phyloP scores from a whole-genome alignment of 768 basidiomycete genomes.

The Leucocoprinus birnbaumii region DNA sequence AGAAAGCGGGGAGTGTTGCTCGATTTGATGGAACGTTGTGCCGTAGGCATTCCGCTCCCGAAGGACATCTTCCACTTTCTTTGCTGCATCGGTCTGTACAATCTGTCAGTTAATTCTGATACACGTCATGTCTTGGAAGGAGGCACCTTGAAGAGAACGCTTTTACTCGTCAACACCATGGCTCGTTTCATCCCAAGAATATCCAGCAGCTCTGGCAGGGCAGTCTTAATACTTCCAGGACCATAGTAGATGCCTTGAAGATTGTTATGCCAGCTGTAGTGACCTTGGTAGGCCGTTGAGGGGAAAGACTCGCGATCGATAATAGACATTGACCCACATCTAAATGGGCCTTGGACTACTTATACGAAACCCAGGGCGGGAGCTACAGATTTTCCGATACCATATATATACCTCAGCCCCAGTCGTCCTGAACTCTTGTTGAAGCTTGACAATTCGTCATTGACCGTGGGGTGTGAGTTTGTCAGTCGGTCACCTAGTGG shows the following conservation, averaged over 20 bases:
- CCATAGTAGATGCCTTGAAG: conserved; percentile 72
- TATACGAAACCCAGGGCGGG: background rate
- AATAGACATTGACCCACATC: conserved; percentile 21
- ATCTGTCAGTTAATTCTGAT: background rate
- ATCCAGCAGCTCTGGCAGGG: conserved; percentile 60
- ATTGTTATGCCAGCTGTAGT: conserved; percentile 65
- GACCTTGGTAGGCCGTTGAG: conserved; percentile 40
- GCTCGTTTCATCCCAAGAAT: conserved; percentile 58
- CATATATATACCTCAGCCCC: background rate
- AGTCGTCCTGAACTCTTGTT: no score
- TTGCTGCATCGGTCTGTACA: conserved; percentile 59
- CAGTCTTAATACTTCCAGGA: conserved; percentile 59
- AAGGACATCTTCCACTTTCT: conserved; percentile 52
- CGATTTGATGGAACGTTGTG: conserved; percentile 70
- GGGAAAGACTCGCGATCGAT: conserved; percentile 19
- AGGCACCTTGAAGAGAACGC: conserved; percentile 7
- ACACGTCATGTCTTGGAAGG: background rate
- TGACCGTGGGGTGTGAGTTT: no score
- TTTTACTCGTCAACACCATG: conserved; percentile 66
- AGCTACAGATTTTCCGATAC: background rate
- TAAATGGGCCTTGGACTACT: background rate
- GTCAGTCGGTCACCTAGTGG: no score
- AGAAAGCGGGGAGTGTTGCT: conserved; percentile 67
- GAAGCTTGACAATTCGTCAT: no score
- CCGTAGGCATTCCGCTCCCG: conserved; percentile 57